A percentile compares a stretch with the other conserved stretches of the same genome.
Conservation (phyloP, 495 filamentous ascomycete species). For the Antarctomyces pellizariae region DNA sequence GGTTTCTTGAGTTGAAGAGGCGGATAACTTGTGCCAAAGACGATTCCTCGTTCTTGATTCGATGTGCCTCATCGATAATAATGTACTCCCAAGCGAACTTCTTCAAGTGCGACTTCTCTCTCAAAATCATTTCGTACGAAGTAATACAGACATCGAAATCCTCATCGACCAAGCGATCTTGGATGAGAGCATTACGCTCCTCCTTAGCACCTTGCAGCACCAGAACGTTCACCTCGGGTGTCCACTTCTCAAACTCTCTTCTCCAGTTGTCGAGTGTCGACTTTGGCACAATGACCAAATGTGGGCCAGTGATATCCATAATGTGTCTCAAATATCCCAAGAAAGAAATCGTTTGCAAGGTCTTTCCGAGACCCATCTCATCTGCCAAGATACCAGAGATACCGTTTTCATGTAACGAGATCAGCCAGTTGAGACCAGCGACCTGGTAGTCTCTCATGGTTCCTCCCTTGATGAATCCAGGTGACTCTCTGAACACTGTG, state of each 20-base stretch:
- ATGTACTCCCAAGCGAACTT: constrained; percentile 99
- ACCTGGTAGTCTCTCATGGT: constrained; percentile 92
- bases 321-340: constrained; percentile 84
- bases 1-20: constrained; percentile 87
- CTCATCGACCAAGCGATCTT: constrained; percentile 71
- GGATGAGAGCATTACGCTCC: constrained; percentile 69
- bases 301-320: constrained; percentile 71
- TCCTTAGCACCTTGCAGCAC: constrained; percentile 94
- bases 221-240: constrained; percentile 80
- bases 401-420: constrained; percentile 93
- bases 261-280: constrained; percentile 98
- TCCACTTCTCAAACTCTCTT: constrained; percentile 83
- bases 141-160: constrained; percentile 88
- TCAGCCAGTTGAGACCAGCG: constrained; percentile 90
- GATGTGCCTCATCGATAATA: constrained; percentile 96
- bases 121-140: constrained; percentile 91
- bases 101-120: constrained; percentile 85
- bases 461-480: constrained; percentile 62
- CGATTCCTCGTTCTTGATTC: constrained; percentile 98
- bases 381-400: constrained; percentile 95
- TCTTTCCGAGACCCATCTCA: constrained; percentile 94
- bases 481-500: constrained; percentile 83
- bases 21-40: constrained; percentile 93
- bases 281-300: constrained; percentile 84
- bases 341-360: constrained; percentile 73